A percentile compares a stretch with the other conserved stretches of the same genome.
phyloP scores from a whole-genome alignment of 441 rosid species.

The Erodium texanum region DNA sequence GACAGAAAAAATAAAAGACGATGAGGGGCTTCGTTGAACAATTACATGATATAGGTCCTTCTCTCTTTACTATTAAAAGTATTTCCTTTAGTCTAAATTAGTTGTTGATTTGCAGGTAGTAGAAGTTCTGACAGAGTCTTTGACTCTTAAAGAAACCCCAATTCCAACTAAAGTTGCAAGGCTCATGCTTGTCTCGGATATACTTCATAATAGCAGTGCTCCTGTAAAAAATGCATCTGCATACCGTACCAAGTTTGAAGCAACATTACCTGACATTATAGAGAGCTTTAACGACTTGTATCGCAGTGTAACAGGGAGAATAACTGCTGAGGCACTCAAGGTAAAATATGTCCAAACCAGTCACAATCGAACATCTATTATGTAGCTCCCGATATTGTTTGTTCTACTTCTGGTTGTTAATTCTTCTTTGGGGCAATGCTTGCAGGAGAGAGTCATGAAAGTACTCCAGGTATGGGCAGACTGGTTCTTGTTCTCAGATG shows the following conservation, averaged over 20 bases:
- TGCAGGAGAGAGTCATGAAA: constrained; percentile 92
- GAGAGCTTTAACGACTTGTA: constrained; percentile 98
- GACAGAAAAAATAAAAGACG: not conserved
- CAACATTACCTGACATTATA: constrained; percentile 85
- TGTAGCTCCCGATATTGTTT: constrained; percentile 10
- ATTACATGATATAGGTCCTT: not conserved
- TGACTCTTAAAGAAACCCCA: constrained; percentile 92
- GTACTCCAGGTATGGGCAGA: constrained; percentile 99
- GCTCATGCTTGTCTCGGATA: constrained; percentile 97
- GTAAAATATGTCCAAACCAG: constrained; percentile 28
- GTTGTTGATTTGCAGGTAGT: constrained; percentile 53
- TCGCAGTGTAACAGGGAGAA: constrained; percentile 90
- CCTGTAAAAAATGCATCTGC: constrained; percentile 99
- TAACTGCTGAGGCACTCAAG: constrained; percentile 98
- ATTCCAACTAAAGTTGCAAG: constrained; percentile 98
- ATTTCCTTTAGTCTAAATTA: not conserved
- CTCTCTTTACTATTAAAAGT: not conserved
- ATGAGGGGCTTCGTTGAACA: not conserved
- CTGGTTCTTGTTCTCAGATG: constrained; percentile 99
- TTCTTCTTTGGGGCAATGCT: constrained; percentile 12
- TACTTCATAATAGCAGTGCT: constrained; percentile 98
- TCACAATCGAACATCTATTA: not conserved
- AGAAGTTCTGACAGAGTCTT: constrained; percentile 94
- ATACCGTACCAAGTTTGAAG: constrained; percentile 96
- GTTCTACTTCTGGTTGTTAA: constrained; percentile 7